Evolutionary conservation across 805 yeast genomes (phyloP).

Genomic region (Candida ficus): DNA sequence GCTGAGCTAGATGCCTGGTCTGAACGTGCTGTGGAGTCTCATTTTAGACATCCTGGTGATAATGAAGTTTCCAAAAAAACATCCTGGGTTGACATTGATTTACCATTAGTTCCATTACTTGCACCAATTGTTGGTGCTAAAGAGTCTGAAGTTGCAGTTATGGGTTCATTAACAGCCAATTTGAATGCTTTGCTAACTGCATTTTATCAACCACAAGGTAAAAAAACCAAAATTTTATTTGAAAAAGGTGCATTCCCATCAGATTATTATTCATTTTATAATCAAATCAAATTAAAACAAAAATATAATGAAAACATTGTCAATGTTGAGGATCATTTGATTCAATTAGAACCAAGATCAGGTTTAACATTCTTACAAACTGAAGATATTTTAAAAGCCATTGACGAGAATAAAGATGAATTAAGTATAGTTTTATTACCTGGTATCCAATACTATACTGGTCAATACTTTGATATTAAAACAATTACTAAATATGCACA

Average conservation of each 20-base stretch:
- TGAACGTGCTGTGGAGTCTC: slow-evolving; percentile 76
- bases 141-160: slow-evolving; percentile 73
- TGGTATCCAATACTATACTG: slow-evolving; percentile 90
- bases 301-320: slow-evolving; percentile 38
- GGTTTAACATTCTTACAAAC: slow-evolving; percentile 57
- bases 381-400: slow-evolving; percentile 51
- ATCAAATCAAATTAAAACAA: slow-evolving; percentile 55
- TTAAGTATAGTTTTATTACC: slow-evolving; percentile 75
- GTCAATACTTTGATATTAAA: slow-evolving; percentile 76
- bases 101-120: slow-evolving; percentile 63
- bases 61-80: slow-evolving; percentile 39
- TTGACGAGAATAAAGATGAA: slow-evolving; percentile 52
- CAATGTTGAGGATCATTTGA: slow-evolving; percentile 44
- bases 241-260: slow-evolving; percentile 91
- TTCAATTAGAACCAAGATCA: slow-evolving; percentile 58
- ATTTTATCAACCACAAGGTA: slow-evolving; percentile 64
- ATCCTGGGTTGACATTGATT: slow-evolving; percentile 80
- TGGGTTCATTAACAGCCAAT: slow-evolving; percentile 83
- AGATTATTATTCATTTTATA: slow-evolving; percentile 80
- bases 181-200: slow-evolving; percentile 68
- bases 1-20: slow-evolving; percentile 82
- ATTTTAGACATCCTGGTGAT: slow-evolving; percentile 59
- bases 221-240: slow-evolving; percentile 64
- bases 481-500: slow-evolving; percentile 65
- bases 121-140: slow-evolving; percentile 76